phyloP scores from a whole-genome alignment of 2,329 filamentous ascomycete species.

The Colletotrichum sojae region DNA sequence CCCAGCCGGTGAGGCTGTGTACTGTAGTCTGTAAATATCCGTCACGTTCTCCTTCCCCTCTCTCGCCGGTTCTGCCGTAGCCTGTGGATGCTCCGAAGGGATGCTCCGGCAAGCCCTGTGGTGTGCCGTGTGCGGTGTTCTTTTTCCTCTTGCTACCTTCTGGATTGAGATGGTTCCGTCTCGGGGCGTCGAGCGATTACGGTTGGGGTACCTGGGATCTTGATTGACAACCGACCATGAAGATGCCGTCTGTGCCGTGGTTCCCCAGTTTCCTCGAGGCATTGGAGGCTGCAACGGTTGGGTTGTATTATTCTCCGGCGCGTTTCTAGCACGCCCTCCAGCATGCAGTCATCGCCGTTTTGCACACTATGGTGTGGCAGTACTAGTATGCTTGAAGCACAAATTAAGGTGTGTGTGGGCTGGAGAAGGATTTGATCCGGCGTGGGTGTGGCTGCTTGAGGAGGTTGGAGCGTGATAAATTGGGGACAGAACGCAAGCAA shows the following conservation, averaged over 20 bases:
- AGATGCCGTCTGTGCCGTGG: conserved; percentile 36
- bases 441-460: conserved; percentile 6
- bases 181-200: background rate
- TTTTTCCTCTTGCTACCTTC: conserved; percentile 31
- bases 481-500: conserved; percentile 8
- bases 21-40: conserved; percentile 2
- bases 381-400: background rate
- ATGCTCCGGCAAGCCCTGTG: conserved; percentile 6
- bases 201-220: conserved; percentile 12
- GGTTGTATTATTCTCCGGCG: conserved; percentile 20
- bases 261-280: conserved; percentile 8
- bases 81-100: background rate
- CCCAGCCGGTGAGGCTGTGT: conserved; percentile 29
- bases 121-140: background rate
- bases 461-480: background rate
- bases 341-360: conserved; percentile 4
- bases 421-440: conserved; percentile 5
- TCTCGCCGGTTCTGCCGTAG: conserved; percentile 3
- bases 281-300: conserved; percentile 9
- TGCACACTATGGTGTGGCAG: background rate
- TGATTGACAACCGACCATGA: conserved; percentile 2
- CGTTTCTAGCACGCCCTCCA: conserved; percentile 3
- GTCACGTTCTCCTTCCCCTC: conserved; percentile 1
- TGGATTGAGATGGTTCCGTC: conserved; percentile 33
- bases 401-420: conserved; percentile 15